Conservation (phyloP, 805 yeast genomes). For the Candida ortonii region DNA sequence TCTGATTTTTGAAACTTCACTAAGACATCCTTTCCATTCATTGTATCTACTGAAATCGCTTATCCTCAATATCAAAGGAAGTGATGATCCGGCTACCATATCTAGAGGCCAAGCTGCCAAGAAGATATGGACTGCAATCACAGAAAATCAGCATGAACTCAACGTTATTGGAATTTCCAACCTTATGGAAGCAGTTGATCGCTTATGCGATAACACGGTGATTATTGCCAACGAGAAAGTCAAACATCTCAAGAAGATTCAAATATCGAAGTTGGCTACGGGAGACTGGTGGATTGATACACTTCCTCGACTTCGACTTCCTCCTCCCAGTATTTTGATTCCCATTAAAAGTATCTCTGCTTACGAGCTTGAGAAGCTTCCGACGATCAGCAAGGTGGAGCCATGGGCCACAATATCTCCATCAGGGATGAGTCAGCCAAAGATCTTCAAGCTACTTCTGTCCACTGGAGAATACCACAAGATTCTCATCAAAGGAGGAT, state of each 20-base stretch:
- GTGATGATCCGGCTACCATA: constrained; percentile 36
- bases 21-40: constrained; percentile 69
- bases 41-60: constrained; percentile 62
- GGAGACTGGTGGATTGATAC: constrained; percentile 58
- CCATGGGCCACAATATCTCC: constrained; percentile 57
- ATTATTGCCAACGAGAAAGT: constrained; percentile 48
- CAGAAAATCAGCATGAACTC: constrained; percentile 2
- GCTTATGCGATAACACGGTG: constrained; percentile 50
- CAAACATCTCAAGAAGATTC: constrained; percentile 31
- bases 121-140: constrained; percentile 42
- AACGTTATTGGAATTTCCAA: constrained; percentile 11
- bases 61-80: constrained; percentile 33
- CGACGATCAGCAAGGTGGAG: constrained; percentile 42
- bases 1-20: constrained; percentile 36
- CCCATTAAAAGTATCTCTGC: constrained; percentile 41
- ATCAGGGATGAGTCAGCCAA: constrained; percentile 86
- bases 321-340: constrained; percentile 63
- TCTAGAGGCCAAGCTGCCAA: constrained; percentile 54
- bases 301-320: constrained; percentile 47
- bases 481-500: constrained; percentile 75
- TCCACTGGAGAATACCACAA: constrained; percentile 58
- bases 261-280: constrained; percentile 35
- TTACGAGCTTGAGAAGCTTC: constrained; percentile 33
- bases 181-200: constrained; percentile 44
- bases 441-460: constrained; percentile 56